phyloP scores from a whole-genome alignment of 768 basidiomycete species.

The Auriscalpium microsporum region DNA sequence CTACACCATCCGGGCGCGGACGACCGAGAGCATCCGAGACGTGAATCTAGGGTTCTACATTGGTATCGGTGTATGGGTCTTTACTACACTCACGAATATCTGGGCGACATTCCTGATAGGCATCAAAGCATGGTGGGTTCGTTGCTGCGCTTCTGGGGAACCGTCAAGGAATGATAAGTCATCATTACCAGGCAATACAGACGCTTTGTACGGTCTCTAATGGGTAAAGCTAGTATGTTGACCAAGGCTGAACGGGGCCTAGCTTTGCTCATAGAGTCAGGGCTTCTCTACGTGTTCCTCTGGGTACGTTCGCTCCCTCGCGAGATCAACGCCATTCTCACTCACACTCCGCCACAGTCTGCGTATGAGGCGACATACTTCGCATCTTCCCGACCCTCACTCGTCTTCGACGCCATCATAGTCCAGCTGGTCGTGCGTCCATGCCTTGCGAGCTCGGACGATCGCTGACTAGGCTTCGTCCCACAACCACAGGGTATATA shows the following conservation, averaged over 20 bases:
- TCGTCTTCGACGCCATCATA: background rate
- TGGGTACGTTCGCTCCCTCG: background rate
- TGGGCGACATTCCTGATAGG: constrained; percentile 7
- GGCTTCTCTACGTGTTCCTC: background rate
- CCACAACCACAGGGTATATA: constrained; percentile 1
- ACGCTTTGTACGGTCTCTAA: background rate
- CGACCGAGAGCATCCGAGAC: background rate
- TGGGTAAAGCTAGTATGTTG: background rate
- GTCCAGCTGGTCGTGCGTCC: constrained; percentile 5
- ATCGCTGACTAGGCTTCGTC: background rate
- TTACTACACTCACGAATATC: constrained; percentile 1
- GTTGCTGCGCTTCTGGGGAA: background rate
- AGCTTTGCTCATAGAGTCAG: background rate
- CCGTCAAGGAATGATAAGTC: background rate
- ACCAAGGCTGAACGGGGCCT: background rate
- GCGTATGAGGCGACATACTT: background rate
- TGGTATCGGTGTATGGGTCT: background rate
- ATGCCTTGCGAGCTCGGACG: background rate
- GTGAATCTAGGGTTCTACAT: background rate
- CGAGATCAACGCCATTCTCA: background rate
- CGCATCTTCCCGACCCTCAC: background rate
- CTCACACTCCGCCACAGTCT: background rate
- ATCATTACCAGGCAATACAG: background rate
- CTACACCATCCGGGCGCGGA: background rate
- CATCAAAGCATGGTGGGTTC: constrained; percentile 3